Evolutionary conservation across 345 rosid genomes (phyloP).

Genomic region (sweet orange (Citrus sinensis)): DVS_A1.0 CM039168.1:27611001-27611500

Average conservation of each 20-base stretch:
- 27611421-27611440: background rate
- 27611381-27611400: background rate
- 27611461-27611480: background rate
- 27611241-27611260: background rate
- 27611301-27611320: background rate
- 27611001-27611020: background rate
- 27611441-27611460: background rate
- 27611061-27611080: background rate
- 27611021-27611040: background rate
- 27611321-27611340: background rate
- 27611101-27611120: background rate
- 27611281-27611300: background rate
- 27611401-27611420: background rate
- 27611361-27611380: background rate
- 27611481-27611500: background rate
- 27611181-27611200: background rate
- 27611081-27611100: background rate
- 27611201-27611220: background rate
- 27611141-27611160: background rate
- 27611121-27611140: background rate
- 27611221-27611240: background rate
- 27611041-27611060: background rate
- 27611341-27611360: background rate
- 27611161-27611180: background rate
- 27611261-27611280: background rate